phyloP scores from a whole-genome alignment of 2,329 filamentous ascomycete genomes.

The Emergomyces africanus region DNA sequence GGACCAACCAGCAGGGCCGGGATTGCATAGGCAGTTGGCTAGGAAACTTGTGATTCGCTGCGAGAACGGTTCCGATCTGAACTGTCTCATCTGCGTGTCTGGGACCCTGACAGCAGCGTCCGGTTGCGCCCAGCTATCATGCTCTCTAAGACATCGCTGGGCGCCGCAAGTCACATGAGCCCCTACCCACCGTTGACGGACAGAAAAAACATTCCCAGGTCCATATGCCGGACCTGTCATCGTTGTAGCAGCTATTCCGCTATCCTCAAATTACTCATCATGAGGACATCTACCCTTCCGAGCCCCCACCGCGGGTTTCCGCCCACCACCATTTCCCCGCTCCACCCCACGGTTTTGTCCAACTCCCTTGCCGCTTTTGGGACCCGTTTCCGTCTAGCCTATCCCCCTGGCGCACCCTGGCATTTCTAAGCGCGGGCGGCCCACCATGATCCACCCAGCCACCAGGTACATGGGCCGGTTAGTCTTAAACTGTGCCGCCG shows the following conservation, averaged over 20 bases:
- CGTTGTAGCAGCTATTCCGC: neutral
- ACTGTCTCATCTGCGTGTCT: neutral
- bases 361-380: slow-evolving; percentile 17
- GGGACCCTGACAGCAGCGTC: neutral
- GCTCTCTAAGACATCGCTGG: neutral
- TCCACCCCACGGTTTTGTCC: slow-evolving; percentile 15
- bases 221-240: neutral
- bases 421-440: neutral
- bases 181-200: neutral
- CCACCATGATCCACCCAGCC: neutral
- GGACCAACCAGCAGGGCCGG: neutral
- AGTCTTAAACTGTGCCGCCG: neutral
- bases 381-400: neutral
- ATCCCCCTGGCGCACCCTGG: neutral
- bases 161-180: neutral
- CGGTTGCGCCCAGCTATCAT: neutral
- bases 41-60: neutral
- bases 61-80: neutral
- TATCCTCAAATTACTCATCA: slow-evolving; percentile 4
- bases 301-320: slow-evolving; percentile 5
- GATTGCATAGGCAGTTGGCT: neutral
- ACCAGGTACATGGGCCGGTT: neutral
- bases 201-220: neutral
- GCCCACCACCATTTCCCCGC: slow-evolving; percentile 12
- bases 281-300: slow-evolving; percentile 9